A percentile compares a stretch with the other conserved stretches of the same genome.
phyloP scores from a whole-genome alignment of 176 grass and related monocot species.

The Cenchrus purpureus region DNA sequence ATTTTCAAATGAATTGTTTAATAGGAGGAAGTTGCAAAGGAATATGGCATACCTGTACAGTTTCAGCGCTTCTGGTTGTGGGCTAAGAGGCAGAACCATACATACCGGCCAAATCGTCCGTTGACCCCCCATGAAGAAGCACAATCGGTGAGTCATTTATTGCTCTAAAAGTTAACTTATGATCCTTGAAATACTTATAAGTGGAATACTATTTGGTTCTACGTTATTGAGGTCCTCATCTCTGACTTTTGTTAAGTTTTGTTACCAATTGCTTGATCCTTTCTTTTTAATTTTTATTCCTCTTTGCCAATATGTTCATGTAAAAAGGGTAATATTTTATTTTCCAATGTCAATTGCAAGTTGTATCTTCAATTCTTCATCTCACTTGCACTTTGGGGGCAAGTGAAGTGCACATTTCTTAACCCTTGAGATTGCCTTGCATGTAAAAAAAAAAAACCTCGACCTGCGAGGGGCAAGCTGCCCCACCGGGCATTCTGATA shows the following conservation, averaged over 20 bases:
- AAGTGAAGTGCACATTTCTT: not conserved
- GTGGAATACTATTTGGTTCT: slow-evolving; percentile 16
- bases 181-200: not conserved
- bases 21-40: slow-evolving; percentile 94
- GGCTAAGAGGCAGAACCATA: slow-evolving; percentile 98
- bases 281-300: not conserved
- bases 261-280: slow-evolving; percentile 24
- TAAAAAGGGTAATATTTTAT: not conserved
- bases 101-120: slow-evolving; percentile 89
- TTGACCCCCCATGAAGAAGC: slow-evolving; percentile 71
- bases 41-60: slow-evolving; percentile 89
- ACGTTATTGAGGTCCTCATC: not conserved
- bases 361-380: not conserved
- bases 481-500: not conserved
- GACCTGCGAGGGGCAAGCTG: no score
- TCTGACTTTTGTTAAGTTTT: not conserved
- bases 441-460: not conserved
- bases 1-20: slow-evolving; percentile 37
- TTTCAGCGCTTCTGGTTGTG: slow-evolving; percentile 96
- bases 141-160: slow-evolving; percentile 65
- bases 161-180: slow-evolving; percentile 13
- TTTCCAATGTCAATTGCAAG: not conserved
- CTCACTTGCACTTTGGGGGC: slow-evolving; percentile 10
- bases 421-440: slow-evolving; percentile 24
- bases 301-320: not conserved